phyloP scores from a whole-genome alignment of 2,329 filamentous ascomycete species.

The Teratosphaeria viscida region DNA sequence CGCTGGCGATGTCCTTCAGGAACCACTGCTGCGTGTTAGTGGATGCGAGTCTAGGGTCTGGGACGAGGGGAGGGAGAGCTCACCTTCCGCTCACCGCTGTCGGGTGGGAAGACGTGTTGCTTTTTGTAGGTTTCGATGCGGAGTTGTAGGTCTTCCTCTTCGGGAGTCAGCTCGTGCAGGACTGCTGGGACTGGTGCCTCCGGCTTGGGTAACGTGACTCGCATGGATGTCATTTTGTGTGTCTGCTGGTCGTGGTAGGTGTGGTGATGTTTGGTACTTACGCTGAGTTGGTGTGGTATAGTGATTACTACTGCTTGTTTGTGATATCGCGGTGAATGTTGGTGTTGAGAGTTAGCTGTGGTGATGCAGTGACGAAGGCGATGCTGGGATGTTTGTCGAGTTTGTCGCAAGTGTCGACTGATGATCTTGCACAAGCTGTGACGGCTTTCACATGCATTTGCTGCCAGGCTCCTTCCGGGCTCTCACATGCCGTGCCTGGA shows the following conservation, averaged over 20 bases:
- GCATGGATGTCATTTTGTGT: neutral
- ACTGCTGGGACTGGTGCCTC: neutral
- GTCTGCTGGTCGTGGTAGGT: neutral
- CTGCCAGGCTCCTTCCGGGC: too few species aligned
- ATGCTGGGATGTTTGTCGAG: neutral
- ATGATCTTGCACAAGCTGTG: neutral
- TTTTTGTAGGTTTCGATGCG: neutral
- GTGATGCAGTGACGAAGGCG: neutral
- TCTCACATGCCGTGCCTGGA: neutral
- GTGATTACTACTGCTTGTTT: neutral
- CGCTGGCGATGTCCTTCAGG: neutral
- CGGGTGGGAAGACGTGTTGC: neutral
- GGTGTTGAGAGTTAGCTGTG: neutral
- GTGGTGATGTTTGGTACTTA: neutral
- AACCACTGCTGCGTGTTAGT: neutral
- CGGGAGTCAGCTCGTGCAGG: neutral
- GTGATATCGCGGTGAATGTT: neutral
- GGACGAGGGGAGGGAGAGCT: neutral
- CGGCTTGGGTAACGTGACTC: neutral
- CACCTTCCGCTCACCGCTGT: neutral
- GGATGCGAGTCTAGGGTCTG: neutral
- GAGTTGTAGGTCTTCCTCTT: neutral
- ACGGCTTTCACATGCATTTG: neutral
- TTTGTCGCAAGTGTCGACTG: neutral
- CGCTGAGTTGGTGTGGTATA: neutral